Conservation (phyloP, 2,329 filamentous ascomycete species). For the Claviceps lovelessii region DNA sequence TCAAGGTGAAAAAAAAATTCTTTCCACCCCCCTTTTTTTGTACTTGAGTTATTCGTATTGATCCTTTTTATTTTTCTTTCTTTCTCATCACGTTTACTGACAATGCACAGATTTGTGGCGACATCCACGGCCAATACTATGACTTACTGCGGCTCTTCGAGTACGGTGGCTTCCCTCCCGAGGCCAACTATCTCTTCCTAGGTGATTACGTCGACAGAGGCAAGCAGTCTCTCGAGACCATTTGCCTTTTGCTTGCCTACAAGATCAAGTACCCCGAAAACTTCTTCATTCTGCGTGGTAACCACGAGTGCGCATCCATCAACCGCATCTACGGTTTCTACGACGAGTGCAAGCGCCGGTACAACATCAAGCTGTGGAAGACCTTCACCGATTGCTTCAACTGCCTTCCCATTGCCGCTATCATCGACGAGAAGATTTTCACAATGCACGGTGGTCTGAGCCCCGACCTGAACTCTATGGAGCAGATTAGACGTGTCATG, state of each 20-base stretch:
- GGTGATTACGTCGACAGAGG: constrained; percentile 98
- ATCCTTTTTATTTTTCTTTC: background rate
- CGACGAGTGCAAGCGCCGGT: constrained; percentile 97
- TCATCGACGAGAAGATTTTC: constrained; percentile 99
- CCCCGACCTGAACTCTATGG: constrained; percentile 97
- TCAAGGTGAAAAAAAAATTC: constrained; percentile 58
- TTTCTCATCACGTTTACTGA: background rate
- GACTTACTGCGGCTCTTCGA: constrained; percentile 94
- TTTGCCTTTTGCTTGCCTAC: constrained; percentile 90
- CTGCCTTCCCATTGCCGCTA: constrained; percentile 92
- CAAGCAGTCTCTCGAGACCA: constrained; percentile 98
- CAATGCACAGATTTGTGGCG: constrained; percentile 71
- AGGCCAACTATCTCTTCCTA: constrained; percentile 98
- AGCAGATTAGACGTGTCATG: constrained; percentile 98
- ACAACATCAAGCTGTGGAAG: constrained; percentile 99
- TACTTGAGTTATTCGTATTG: background rate
- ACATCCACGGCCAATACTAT: constrained; percentile 99
- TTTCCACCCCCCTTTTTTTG: constrained; percentile 2
- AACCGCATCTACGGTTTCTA: constrained; percentile 99
- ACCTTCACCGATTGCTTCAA: constrained; percentile 99
- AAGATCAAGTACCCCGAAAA: constrained; percentile 99
- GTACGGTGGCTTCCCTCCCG: constrained; percentile 93
- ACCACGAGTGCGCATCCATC: constrained; percentile 98
- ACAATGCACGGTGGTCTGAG: constrained; percentile 98
- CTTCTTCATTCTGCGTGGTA: constrained; percentile 96